Evolutionary conservation across 345 rosid species (phyloP).

Genomic region (Salix dunnii): DNA sequence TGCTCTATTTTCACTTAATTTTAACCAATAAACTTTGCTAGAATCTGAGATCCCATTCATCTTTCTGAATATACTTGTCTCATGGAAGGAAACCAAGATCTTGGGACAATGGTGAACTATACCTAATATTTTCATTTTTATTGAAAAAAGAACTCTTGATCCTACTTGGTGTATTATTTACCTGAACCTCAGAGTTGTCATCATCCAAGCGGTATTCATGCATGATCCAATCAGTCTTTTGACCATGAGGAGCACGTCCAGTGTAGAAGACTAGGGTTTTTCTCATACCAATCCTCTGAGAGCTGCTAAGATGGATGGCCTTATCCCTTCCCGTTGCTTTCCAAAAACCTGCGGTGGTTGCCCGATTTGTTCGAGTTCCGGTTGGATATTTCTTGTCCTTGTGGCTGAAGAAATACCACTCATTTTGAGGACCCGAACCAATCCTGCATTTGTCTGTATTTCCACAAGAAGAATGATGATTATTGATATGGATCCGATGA

Average conservation of each 20-base stretch:
- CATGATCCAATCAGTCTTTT: slow-evolving; percentile 98
- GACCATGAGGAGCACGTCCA: slow-evolving; percentile 99
- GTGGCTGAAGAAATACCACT: slow-evolving; percentile 99
- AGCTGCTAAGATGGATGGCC: slow-evolving; percentile 66
- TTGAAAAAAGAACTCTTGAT: not conserved
- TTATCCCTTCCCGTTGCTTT: slow-evolving; percentile 99
- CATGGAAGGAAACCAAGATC: not conserved
- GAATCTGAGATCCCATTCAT: not conserved
- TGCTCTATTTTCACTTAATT: not conserved
- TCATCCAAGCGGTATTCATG: slow-evolving; percentile 94
- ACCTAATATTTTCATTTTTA: not conserved
- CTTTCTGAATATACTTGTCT: not conserved
- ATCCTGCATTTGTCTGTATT: slow-evolving; percentile 78
- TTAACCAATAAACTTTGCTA: not conserved
- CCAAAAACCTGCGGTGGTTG: slow-evolving; percentile 97
- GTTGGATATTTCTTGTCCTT: slow-evolving; percentile 99
- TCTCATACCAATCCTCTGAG: slow-evolving; percentile 88
- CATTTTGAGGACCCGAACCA: slow-evolving; percentile 94
- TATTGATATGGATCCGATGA: not conserved
- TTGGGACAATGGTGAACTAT: not conserved
- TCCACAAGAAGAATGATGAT: not conserved
- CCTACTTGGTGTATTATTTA: slow-evolving; percentile 9
- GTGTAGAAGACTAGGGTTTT: slow-evolving; percentile 97
- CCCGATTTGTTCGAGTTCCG: slow-evolving; percentile 91
- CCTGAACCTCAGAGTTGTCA: slow-evolving; percentile 65